Conservation (phyloP, 768 basidiomycete genomes). For the Boletus insuetus region DNA sequence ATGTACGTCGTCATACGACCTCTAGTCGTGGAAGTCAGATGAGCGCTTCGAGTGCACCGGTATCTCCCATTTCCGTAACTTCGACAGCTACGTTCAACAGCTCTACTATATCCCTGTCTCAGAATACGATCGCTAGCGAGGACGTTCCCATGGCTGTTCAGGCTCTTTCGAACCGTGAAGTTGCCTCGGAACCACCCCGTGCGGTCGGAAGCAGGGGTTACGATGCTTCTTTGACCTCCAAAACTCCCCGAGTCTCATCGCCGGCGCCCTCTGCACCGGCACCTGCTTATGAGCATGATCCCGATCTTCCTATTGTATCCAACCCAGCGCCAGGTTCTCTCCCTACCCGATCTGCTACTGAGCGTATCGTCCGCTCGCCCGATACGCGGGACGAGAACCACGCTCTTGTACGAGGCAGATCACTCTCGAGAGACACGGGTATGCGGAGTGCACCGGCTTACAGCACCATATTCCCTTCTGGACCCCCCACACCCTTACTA, state of each 20-base stretch:
- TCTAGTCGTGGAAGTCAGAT: constrained; percentile 31
- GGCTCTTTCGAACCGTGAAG: constrained; percentile 16
- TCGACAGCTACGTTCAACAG: constrained; percentile 28
- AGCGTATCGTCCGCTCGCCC: constrained; percentile 30
- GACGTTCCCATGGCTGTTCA: constrained; percentile 17
- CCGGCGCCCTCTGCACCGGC: constrained; percentile 13
- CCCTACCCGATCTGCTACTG: constrained; percentile 31
- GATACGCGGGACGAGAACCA: constrained; percentile 29
- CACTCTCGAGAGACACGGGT: constrained; percentile 30
- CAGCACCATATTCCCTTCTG: constrained; percentile 33
- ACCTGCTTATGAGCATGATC: constrained; percentile 28
- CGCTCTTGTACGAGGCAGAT: constrained; percentile 29
- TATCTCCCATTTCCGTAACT: constrained; percentile 29
- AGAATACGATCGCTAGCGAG: constrained; percentile 17
- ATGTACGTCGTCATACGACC: constrained; percentile 33
- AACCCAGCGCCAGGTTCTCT: constrained; percentile 16
- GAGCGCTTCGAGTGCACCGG: constrained; percentile 31
- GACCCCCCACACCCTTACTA: constrained; percentile 28
- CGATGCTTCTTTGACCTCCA: constrained; percentile 15
- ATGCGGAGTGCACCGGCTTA: constrained; percentile 35
- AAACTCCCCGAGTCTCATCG: constrained; percentile 25
- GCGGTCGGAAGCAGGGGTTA: constrained; percentile 9
- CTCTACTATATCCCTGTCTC: constrained; percentile 18
- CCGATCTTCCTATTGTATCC: constrained; percentile 23
- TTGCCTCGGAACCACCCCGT: constrained; percentile 25